phyloP scores from a whole-genome alignment of 768 basidiomycete genomes.

The Russula griseocarnosa region DNA sequence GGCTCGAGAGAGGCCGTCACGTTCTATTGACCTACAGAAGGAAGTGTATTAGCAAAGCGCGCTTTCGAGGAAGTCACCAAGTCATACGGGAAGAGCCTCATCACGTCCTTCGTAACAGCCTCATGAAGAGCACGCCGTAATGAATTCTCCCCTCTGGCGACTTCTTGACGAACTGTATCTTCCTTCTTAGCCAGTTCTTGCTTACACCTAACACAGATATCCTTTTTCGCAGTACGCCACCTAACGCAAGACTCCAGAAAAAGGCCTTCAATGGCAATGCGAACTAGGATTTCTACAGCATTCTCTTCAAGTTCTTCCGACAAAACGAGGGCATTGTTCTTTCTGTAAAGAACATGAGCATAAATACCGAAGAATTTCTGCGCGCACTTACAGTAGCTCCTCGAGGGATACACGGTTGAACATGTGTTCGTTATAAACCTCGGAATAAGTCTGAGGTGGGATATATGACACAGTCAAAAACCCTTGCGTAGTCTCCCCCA shows the following conservation, averaged over 20 bases:
- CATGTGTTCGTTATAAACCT: neutral
- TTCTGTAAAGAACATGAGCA: constrained; percentile 4
- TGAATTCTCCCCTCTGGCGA: neutral
- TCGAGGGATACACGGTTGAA: constrained; percentile 4
- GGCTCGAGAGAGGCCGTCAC: neutral
- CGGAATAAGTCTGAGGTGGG: neutral
- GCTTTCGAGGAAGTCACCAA: neutral
- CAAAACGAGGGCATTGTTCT: neutral
- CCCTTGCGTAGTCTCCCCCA: constrained; percentile 28
- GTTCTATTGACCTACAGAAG: constrained; percentile 11
- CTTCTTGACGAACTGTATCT: neutral
- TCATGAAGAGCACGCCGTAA: constrained; percentile 8
- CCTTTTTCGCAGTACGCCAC: neutral
- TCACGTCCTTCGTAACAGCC: constrained; percentile 8
- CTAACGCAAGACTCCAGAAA: constrained; percentile 9
- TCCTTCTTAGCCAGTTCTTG: neutral
- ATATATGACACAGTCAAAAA: constrained; percentile 16
- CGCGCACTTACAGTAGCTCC: constrained; percentile 7
- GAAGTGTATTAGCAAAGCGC: neutral
- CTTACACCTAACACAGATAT: neutral
- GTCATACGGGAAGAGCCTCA: constrained; percentile 12
- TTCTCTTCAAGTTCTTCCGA: constrained; percentile 12
- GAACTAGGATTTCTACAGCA: neutral
- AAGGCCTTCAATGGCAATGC: neutral
- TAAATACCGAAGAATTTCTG: neutral